Percentiles rank a stretch among this genome's conserved stretches.
Evolutionary conservation across 768 basidiomycete species (phyloP).

Genomic region (Asterophora parasitica): DNA sequence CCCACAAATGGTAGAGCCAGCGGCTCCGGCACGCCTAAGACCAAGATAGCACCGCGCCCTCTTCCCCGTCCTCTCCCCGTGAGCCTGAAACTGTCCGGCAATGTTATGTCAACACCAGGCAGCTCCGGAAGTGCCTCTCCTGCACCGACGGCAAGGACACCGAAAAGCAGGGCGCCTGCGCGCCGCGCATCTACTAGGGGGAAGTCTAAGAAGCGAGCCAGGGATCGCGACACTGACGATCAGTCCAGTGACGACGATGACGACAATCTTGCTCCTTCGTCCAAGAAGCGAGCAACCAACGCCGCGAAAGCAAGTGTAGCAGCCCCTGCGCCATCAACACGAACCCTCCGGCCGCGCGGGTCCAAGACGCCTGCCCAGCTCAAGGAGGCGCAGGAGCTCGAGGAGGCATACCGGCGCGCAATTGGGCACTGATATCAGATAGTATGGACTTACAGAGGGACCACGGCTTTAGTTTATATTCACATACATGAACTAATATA

Average conservation of each 20-base stretch:
- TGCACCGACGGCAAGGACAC: neutral
- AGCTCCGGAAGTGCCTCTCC: slow-evolving; percentile 1
- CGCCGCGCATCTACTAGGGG: slow-evolving; percentile 9
- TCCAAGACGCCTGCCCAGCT: slow-evolving; percentile 48
- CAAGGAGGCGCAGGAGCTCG: slow-evolving; percentile 44
- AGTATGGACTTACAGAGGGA: too few species aligned
- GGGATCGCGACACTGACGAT: slow-evolving; percentile 15
- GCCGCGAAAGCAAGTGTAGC: slow-evolving; percentile 10
- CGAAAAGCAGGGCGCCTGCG: neutral
- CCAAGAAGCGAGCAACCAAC: slow-evolving; percentile 28
- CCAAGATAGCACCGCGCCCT: slow-evolving; percentile 7
- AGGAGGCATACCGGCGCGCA: slow-evolving; percentile 46
- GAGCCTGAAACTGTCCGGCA: slow-evolving; percentile 5
- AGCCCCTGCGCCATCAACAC: slow-evolving; percentile 28
- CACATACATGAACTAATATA: neutral
- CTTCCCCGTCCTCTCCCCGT: slow-evolving; percentile 7
- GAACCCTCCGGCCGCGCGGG: slow-evolving; percentile 56
- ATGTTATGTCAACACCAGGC: neutral
- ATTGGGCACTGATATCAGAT: slow-evolving; percentile 22
- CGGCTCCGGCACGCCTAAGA: slow-evolving; percentile 1
- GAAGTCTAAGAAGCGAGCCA: slow-evolving; percentile 15
- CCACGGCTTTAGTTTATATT: too few species aligned
- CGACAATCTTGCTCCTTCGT: slow-evolving; percentile 15
- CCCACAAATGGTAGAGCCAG: neutral
- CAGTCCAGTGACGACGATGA: slow-evolving; percentile 13